These are phyloP conservation scores for Verticillium tricorpus DNA, from an alignment of 2,329 filamentous ascomycete genomes.

Conservation along the genomic window DNA sequence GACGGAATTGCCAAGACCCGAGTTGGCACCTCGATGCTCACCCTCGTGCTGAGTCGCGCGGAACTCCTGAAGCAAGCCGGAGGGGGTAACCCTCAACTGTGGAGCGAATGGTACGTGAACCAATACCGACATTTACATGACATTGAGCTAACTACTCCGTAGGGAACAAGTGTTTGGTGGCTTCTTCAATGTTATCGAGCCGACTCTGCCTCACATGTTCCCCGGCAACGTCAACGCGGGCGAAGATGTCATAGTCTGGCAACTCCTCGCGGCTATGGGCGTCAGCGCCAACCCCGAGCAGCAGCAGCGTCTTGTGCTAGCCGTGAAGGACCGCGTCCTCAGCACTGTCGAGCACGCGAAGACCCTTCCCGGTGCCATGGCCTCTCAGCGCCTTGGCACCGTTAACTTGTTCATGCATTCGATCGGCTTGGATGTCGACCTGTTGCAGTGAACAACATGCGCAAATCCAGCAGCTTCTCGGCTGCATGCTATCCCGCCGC, in stretches of 20 bases:
- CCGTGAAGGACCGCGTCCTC: slow-evolving; percentile 97
- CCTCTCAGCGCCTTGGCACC: slow-evolving; percentile 76
- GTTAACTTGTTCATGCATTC: slow-evolving; percentile 98
- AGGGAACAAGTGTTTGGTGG: slow-evolving; percentile 76
- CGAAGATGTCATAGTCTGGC: slow-evolving; percentile 96
- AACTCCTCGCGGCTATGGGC: slow-evolving; percentile 91
- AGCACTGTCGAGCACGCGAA: slow-evolving; percentile 88
- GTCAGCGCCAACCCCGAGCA: slow-evolving; percentile 91
- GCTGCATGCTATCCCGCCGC: background rate
- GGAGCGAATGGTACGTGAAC: slow-evolving; percentile 68
- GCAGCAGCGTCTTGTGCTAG: slow-evolving; percentile 88
- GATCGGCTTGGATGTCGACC: slow-evolving; percentile 94
- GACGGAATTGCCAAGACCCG: slow-evolving; percentile 81
- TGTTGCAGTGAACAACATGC: slow-evolving; percentile 38
- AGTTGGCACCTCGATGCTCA: slow-evolving; percentile 84
- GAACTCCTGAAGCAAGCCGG: slow-evolving; percentile 86
- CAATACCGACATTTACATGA: background rate
- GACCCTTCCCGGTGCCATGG: slow-evolving; percentile 82
- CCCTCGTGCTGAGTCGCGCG: slow-evolving; percentile 89
- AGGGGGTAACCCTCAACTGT: slow-evolving; percentile 64
- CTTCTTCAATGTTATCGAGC: slow-evolving; percentile 84
- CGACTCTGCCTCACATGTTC: slow-evolving; percentile 80
- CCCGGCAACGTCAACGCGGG: slow-evolving; percentile 84
- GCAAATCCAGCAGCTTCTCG: background rate
- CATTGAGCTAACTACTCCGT: slow-evolving; percentile 1